Percentiles rank a stretch among this genome's conserved stretches.
Conservation (phyloP, 176 grass and related monocot species). For the Sorghum bicolor region DNA sequence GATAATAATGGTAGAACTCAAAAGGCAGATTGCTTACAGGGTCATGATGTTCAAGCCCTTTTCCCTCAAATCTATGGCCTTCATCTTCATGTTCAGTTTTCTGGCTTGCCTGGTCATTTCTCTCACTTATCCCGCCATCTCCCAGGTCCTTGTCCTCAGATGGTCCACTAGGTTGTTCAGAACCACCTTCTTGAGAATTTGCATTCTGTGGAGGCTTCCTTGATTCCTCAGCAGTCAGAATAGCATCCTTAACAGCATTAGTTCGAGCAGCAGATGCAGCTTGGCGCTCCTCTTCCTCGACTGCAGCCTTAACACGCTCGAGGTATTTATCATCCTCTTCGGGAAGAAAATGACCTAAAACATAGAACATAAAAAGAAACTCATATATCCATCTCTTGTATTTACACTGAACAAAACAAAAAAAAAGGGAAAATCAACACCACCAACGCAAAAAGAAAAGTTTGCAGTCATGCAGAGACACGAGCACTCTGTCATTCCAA, state of each 20-base stretch:
- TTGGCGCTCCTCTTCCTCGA: conserved; percentile 95
- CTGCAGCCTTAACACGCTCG: conserved; percentile 87
- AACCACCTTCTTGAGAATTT: conserved; percentile 34
- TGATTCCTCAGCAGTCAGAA: conserved; percentile 84
- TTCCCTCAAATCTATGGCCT: conserved; percentile 40
- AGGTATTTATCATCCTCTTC: conserved; percentile 99
- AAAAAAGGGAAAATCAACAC: neutral
- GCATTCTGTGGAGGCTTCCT: conserved; percentile 48
- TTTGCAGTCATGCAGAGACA: neutral
- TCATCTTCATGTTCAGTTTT: conserved; percentile 26
- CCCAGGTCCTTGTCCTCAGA: conserved; percentile 21
- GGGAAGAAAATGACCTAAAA: conserved; percentile 92
- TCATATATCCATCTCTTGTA: neutral
- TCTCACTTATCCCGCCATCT: conserved; percentile 34
- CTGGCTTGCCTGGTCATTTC: conserved; percentile 28
- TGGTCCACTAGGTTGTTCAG: conserved; percentile 16
- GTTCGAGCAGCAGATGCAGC: conserved; percentile 71
- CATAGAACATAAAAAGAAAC: conserved; percentile 22
- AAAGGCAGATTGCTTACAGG: conserved; percentile 69
- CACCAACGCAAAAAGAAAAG: conserved; percentile 6
- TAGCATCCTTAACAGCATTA: conserved; percentile 80
- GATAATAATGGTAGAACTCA: conserved; percentile 98
- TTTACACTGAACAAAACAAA: neutral
- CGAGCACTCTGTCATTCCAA: neutral
- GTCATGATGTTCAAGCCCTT: conserved; percentile 45